Percentiles rank a stretch among this genome's conserved stretches.
These are phyloP conservation scores for Heliamphora exappendiculata DNA, from an alignment of 148 eudicot species.

Conservation along the genomic window DNA sequence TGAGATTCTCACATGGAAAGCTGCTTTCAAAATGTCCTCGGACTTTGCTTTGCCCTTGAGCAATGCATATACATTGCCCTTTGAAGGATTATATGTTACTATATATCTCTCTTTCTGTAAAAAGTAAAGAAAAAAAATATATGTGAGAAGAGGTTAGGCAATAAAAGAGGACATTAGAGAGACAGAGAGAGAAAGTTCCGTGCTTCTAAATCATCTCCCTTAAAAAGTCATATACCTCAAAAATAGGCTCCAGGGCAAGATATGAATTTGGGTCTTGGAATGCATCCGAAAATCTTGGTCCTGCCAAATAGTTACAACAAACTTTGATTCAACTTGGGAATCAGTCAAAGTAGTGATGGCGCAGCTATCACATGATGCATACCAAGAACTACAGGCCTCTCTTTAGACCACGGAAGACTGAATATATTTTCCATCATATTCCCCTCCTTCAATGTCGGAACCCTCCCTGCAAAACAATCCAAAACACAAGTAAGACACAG, in stretches of 20 bases:
- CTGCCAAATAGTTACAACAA: conserved; percentile 30
- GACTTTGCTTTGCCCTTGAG: conserved; percentile 90
- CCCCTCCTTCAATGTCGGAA: conserved; percentile 87
- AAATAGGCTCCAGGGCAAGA: conserved; percentile 65
- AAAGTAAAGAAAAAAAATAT: neutral
- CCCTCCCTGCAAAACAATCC: conserved; percentile 45
- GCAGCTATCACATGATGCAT: conserved; percentile 8
- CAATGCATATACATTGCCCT: conserved; percentile 83
- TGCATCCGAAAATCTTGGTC: conserved; percentile 88
- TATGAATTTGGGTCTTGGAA: conserved; percentile 84
- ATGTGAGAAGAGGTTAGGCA: neutral
- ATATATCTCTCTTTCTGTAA: conserved; percentile 72
- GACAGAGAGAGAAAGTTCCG: neutral
- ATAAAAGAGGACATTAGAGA: neutral
- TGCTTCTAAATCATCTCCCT: neutral
- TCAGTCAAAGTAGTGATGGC: conserved; percentile 2
- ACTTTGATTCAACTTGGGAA: conserved; percentile 7
- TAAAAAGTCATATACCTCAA: conserved; percentile 51
- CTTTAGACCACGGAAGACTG: conserved; percentile 71
- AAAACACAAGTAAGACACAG: neutral
- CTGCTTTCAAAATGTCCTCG: conserved; percentile 92
- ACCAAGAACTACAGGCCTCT: conserved; percentile 80
- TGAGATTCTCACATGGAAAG: conserved; percentile 69
- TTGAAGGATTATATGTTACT: conserved; percentile 75
- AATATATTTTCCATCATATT: conserved; percentile 74